phyloP scores from a whole-genome alignment of 2,329 filamentous ascomycete genomes.

The Penicillium sp. region DNA sequence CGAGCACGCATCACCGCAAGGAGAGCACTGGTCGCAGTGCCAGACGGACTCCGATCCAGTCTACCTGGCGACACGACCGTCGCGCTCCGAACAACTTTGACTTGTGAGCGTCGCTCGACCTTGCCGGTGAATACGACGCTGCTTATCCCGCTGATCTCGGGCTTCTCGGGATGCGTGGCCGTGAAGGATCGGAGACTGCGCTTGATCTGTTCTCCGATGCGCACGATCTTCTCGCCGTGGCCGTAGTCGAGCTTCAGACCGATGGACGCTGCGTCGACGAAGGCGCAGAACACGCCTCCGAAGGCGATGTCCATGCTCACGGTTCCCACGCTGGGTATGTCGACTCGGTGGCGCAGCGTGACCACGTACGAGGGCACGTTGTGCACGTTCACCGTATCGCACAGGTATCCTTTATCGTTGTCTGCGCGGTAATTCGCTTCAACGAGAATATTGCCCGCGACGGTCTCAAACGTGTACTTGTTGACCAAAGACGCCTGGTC shows the following conservation, averaged over 20 bases:
- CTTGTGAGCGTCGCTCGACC: background rate
- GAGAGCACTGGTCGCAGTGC: slow-evolving; percentile 5
- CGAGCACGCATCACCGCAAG: slow-evolving; percentile 5
- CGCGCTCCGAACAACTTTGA: background rate
- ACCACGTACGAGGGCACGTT: slow-evolving; percentile 6
- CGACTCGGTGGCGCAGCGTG: background rate
- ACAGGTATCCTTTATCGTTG: background rate
- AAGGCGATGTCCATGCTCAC: slow-evolving; percentile 5
- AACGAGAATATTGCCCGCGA: slow-evolving; percentile 1
- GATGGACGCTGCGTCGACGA: slow-evolving; percentile 4
- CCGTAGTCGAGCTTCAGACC: background rate
- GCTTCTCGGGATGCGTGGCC: slow-evolving; percentile 1
- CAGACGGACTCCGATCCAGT: slow-evolving; percentile 4
- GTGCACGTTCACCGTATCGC: slow-evolving; percentile 3
- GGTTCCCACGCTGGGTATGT: background rate
- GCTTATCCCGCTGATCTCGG: background rate
- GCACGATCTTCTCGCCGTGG: slow-evolving; percentile 1
- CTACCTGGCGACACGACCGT: slow-evolving; percentile 5
- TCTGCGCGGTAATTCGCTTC: background rate
- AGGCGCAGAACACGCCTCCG: slow-evolving; percentile 8
- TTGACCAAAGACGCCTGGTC: background rate
- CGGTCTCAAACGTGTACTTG: slow-evolving; percentile 3
- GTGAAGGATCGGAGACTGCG: background rate
- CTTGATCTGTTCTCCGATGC: slow-evolving; percentile 3
- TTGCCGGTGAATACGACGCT: slow-evolving; percentile 4